A percentile compares a stretch with the other conserved stretches of the same genome.
Evolutionary conservation across 257 asterid genomes (phyloP).

Genomic region (Cordia subcordata): DNA sequence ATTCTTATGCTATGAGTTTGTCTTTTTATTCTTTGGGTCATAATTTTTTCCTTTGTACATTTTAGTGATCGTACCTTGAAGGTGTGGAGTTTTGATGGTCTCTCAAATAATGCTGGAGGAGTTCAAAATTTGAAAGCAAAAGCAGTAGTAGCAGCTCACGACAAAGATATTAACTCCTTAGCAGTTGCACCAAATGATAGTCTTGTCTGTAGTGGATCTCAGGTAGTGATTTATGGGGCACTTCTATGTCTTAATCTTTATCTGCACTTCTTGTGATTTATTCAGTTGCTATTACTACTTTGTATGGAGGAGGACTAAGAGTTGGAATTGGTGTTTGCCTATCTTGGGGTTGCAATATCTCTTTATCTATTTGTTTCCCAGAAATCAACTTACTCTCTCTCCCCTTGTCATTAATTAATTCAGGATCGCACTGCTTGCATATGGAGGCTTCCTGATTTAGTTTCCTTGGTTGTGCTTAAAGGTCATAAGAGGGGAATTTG

Average conservation of each 20-base stretch:
- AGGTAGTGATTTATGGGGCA: constrained; percentile 44
- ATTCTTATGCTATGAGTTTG: neutral
- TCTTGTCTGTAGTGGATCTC: constrained; percentile 98
- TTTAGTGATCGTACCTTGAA: constrained; percentile 81
- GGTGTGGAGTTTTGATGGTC: constrained; percentile 81
- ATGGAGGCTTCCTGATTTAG: constrained; percentile 94
- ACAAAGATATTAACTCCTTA: constrained; percentile 87
- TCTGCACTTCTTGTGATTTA: neutral
- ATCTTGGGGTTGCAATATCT: neutral
- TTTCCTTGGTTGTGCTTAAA: constrained; percentile 60
- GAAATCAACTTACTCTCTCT: constrained; percentile 11
- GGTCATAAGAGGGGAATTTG: constrained; percentile 97
- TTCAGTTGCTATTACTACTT: neutral
- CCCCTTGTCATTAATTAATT: constrained; percentile 17
- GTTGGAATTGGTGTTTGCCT: neutral
- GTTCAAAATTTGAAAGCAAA: constrained; percentile 62
- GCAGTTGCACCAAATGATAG: constrained; percentile 92
- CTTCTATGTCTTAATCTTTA: neutral
- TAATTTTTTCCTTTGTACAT: constrained; percentile 18
- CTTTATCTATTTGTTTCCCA: neutral
- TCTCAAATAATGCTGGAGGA: constrained; percentile 43
- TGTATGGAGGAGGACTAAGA: neutral
- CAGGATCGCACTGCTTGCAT: constrained; percentile 97
- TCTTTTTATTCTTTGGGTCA: neutral
- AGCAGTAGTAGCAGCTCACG: constrained; percentile 93